These are phyloP conservation scores for Astrothelium subdiscretum DNA, from an alignment of 495 filamentous ascomycete species.

Conservation along the genomic window DNA sequence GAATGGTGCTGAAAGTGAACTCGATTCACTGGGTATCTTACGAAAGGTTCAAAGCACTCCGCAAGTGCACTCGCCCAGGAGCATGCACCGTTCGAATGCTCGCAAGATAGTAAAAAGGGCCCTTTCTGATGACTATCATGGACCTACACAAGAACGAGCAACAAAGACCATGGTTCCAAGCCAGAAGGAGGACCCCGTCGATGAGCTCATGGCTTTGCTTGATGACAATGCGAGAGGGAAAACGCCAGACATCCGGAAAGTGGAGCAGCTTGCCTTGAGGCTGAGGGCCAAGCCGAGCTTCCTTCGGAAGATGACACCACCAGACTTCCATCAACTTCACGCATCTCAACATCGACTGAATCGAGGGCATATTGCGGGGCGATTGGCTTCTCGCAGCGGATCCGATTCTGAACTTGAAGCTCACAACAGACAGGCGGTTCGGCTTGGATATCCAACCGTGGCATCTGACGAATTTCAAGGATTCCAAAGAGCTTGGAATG, in stretches of 20 bases:
- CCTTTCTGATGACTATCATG: background rate
- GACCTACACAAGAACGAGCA: background rate
- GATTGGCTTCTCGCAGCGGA: background rate
- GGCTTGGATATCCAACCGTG: background rate
- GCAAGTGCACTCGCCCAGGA: background rate
- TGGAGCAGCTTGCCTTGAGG: background rate
- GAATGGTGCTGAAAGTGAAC: background rate
- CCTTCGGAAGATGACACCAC: background rate
- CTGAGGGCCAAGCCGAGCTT: background rate
- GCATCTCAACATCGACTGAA: background rate
- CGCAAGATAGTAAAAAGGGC: background rate
- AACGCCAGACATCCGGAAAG: background rate
- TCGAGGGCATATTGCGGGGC: background rate
- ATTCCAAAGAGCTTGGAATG: background rate
- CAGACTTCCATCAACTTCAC: background rate
- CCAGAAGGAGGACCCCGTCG: background rate
- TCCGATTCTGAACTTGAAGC: background rate
- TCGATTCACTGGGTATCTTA: background rate
- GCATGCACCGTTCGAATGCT: background rate
- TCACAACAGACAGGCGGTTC: background rate
- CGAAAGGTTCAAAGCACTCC: background rate
- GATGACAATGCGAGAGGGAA: background rate
- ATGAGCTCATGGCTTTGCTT: background rate
- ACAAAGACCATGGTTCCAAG: background rate
- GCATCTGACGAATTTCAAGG: background rate